These are phyloP conservation scores for Trypanosoma theileri DNA, from an alignment of 208 protist species.

Conservation along the genomic window DNA sequence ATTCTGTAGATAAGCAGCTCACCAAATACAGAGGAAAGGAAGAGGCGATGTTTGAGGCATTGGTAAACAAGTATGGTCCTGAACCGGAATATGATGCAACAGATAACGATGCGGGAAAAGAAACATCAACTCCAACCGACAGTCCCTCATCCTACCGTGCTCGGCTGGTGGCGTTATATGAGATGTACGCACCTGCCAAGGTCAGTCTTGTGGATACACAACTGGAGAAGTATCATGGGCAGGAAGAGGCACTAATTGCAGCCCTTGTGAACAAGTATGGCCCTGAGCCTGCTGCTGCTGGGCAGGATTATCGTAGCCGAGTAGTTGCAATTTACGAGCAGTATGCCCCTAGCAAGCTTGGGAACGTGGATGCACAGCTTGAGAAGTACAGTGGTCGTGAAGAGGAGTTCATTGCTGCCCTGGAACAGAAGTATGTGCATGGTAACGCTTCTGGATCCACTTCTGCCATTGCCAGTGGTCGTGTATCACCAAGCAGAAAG, in stretches of 20 bases:
- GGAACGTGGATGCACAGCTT: constrained; percentile 34
- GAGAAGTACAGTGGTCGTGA: constrained; percentile 30
- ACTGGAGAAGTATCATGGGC: constrained; percentile 36
- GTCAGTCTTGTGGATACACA: constrained; percentile 25
- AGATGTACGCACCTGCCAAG: constrained; percentile 31
- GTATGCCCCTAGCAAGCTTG: constrained; percentile 33
- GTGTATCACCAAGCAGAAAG: constrained; percentile 5
- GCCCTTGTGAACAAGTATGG: constrained; percentile 35
- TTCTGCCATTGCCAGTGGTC: neutral
- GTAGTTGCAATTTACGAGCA: constrained; percentile 35
- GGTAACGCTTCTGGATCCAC: neutral
- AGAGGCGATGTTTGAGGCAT: constrained; percentile 32
- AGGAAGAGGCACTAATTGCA: constrained; percentile 34
- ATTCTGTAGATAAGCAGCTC: constrained; percentile 27
- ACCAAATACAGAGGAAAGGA: constrained; percentile 30
- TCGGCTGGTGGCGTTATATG: constrained; percentile 34
- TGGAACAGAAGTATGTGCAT: constrained; percentile 33
- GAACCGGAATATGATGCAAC: constrained; percentile 1
- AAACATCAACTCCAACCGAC: neutral
- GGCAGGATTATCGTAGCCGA: constrained; percentile 23
- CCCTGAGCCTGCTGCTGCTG: constrained; percentile 26
- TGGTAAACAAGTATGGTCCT: constrained; percentile 30
- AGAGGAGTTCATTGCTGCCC: constrained; percentile 31
- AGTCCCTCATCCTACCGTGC: constrained; percentile 10
- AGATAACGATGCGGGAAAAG: neutral